Evolutionary conservation across 2,329 filamentous ascomycete genomes (phyloP).

Genomic region (Cercospora brassicicola): DNA sequence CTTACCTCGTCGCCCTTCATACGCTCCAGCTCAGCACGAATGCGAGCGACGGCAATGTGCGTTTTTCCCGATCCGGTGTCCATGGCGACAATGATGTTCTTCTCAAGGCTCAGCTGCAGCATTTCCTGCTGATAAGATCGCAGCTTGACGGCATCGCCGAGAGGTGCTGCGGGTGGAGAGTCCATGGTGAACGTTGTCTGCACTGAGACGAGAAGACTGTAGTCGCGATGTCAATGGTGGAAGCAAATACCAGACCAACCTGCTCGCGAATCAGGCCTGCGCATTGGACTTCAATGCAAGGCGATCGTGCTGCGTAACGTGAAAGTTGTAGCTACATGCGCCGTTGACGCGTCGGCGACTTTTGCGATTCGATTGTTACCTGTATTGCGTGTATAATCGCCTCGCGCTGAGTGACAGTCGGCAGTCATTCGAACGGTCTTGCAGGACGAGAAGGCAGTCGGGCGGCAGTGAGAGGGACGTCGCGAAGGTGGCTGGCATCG

Average conservation of each 20-base stretch:
- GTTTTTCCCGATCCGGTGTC: conserved; percentile 54
- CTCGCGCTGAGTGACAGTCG: neutral
- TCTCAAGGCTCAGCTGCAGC: conserved; percentile 47
- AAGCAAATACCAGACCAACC: neutral
- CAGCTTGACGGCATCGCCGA: conserved; percentile 24
- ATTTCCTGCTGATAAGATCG: conserved; percentile 53
- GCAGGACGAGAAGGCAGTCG: neutral
- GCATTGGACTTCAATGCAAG: neutral
- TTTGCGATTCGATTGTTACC: neutral
- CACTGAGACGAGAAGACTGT: neutral
- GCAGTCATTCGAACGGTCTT: neutral
- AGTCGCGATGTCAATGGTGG: neutral
- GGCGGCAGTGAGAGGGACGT: neutral
- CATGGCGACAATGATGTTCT: conserved; percentile 53
- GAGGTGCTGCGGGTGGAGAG: neutral
- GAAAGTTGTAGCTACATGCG: neutral
- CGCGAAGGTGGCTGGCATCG: neutral
- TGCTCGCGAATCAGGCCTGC: neutral
- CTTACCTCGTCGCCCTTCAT: conserved; percentile 40
- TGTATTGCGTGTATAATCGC: neutral
- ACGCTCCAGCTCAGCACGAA: conserved; percentile 45
- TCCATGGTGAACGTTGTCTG: neutral
- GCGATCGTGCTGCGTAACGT: neutral
- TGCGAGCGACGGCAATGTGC: conserved; percentile 49
- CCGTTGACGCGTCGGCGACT: neutral